phyloP scores from a whole-genome alignment of 2,329 filamentous ascomycete genomes.

The Venturia oleaginea region DNA sequence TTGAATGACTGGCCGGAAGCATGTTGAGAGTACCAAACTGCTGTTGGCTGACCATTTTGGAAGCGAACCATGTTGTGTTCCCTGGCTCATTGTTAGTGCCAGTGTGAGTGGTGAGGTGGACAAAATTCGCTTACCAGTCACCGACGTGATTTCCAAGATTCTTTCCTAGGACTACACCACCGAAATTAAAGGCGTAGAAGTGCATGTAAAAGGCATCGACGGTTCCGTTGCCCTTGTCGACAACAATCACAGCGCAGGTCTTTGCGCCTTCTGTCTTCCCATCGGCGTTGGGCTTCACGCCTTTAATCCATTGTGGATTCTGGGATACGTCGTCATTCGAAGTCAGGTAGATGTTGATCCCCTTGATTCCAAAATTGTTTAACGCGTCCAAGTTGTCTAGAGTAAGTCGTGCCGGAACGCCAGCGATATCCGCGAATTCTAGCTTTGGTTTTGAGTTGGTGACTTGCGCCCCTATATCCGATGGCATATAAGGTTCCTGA shows the following conservation, averaged over 20 bases:
- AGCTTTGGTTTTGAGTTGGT: slow-evolving; percentile 31
- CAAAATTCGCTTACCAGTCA: slow-evolving; percentile 48
- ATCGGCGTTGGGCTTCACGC: slow-evolving; percentile 42
- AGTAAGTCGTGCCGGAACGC: slow-evolving; percentile 17
- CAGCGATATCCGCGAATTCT: slow-evolving; percentile 24
- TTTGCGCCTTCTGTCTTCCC: slow-evolving; percentile 44
- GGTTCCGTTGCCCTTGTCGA: slow-evolving; percentile 43
- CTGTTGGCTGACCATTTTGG: slow-evolving; percentile 42
- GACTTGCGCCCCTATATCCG: slow-evolving; percentile 35
- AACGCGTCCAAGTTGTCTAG: slow-evolving; percentile 36
- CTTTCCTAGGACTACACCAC: slow-evolving; percentile 40
- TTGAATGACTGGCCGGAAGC: slow-evolving; percentile 53
- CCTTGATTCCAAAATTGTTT: slow-evolving; percentile 24
- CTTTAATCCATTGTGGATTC: slow-evolving; percentile 38
- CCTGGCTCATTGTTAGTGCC: slow-evolving; percentile 27
- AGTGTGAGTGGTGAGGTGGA: background rate
- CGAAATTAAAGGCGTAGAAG: slow-evolving; percentile 50
- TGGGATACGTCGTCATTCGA: slow-evolving; percentile 34
- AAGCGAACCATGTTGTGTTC: slow-evolving; percentile 62
- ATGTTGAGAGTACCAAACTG: slow-evolving; percentile 57
- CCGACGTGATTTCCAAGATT: slow-evolving; percentile 53
- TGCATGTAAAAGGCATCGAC: slow-evolving; percentile 57
- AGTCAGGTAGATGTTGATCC: slow-evolving; percentile 33
- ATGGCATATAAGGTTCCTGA: slow-evolving; percentile 34
- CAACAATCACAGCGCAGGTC: slow-evolving; percentile 47